A percentile compares a stretch with the other conserved stretches of the same genome.
Conservation (phyloP, 192 early-diverging fungal genomes). For the Coemansia sp. region DNA sequence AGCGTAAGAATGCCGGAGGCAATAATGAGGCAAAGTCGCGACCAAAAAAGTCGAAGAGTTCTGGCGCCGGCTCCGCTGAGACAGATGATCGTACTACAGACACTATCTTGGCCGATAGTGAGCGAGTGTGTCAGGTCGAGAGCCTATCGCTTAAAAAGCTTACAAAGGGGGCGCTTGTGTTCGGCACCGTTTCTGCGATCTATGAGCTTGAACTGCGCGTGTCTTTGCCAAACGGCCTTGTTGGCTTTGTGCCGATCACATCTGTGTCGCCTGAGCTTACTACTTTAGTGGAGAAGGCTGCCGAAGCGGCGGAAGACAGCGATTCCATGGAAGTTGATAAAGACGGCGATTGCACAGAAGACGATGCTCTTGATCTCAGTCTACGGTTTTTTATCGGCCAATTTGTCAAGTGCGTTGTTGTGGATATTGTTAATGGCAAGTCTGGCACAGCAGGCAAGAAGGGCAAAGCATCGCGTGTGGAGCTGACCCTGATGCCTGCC, state of each 20-base stretch:
- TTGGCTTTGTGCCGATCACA: conserved; percentile 81
- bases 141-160: conserved; percentile 59
- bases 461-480: conserved; percentile 53
- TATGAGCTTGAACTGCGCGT: conserved; percentile 79
- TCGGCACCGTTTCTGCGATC: conserved; percentile 79
- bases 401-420: conserved; percentile 72
- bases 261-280: conserved; percentile 79
- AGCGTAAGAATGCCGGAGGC: conserved; percentile 57
- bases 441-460: conserved; percentile 45
- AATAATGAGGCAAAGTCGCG: conserved; percentile 25
- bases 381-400: conserved; percentile 79
- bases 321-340: conserved; percentile 46
- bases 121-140: conserved; percentile 32
- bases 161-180: conserved; percentile 67
- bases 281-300: conserved; percentile 65
- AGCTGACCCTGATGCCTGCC: conserved; percentile 75
- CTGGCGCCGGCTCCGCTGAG: conserved; percentile 4
- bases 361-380: conserved; percentile 66
- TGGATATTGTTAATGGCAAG: conserved; percentile 53
- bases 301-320: conserved; percentile 60
- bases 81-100: background rate
- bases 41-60: conserved; percentile 58
- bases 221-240: conserved; percentile 80
- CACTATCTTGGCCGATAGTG: conserved; percentile 18
- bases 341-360: conserved; percentile 25